phyloP scores from a whole-genome alignment of 495 filamentous ascomycete species.

The Penicillium canescens region DNA sequence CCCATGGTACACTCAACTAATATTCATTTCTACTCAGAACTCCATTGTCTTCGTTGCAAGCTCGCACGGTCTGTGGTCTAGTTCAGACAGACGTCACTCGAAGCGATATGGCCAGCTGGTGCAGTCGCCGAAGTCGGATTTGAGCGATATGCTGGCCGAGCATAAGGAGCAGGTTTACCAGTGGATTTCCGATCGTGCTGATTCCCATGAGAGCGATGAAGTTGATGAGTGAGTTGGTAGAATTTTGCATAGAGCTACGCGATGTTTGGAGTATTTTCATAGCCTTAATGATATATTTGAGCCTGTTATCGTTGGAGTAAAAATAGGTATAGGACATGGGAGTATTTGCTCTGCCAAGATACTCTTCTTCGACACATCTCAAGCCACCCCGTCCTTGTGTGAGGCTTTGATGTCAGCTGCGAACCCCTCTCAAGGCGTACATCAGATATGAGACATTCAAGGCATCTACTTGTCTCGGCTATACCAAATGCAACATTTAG shows the following conservation, averaged over 20 bases:
- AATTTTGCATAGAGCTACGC: constrained; percentile 7
- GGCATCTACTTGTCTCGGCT: neutral
- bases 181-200: constrained; percentile 53
- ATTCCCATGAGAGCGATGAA: constrained; percentile 30
- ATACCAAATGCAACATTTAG: neutral
- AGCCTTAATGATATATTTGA: constrained; percentile 5
- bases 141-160: constrained; percentile 64
- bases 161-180: constrained; percentile 58
- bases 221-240: constrained; percentile 12
- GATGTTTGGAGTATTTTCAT: neutral
- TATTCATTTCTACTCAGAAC: constrained; percentile 37
- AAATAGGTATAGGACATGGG: constrained; percentile 1
- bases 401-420: neutral
- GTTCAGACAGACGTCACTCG: constrained; percentile 57
- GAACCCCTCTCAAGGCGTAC: neutral
- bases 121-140: constrained; percentile 49
- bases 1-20: neutral
- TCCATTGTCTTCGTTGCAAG: constrained; percentile 72
- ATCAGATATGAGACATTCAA: constrained; percentile 1
- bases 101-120: constrained; percentile 69
- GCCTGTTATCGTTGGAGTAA: constrained; percentile 2
- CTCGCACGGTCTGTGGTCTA: constrained; percentile 70
- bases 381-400: neutral
- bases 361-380: neutral
- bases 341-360: neutral